Percentiles rank a stretch among this genome's conserved stretches.
Conservation (phyloP, 1,284 basidiomycete species). For the Sphaerobolus stellatus region DNA sequence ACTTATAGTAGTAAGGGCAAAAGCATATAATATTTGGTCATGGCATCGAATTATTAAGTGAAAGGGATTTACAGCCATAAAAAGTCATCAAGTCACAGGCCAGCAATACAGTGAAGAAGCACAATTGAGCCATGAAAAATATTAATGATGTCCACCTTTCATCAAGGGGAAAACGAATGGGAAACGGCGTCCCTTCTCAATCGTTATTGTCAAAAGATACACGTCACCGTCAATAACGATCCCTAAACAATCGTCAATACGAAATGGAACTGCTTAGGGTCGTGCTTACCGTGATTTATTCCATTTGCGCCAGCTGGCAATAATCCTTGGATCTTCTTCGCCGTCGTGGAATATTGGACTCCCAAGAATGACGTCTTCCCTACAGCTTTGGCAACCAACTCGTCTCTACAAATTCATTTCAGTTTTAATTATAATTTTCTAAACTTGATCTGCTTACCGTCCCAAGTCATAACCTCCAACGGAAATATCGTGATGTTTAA, state of each 20-base stretch:
- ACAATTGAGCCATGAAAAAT: no score
- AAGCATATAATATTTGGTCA: no score
- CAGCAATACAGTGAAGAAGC: no score
- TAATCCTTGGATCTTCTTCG: conserved; percentile 48
- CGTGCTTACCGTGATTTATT: conserved; percentile 42
- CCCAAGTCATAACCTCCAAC: conserved; percentile 36
- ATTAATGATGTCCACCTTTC: no score
- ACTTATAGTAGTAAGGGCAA: no score
- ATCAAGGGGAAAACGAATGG: no score
- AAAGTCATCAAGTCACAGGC: no score
- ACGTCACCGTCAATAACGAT: conserved; percentile 51
- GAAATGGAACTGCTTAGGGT: not conserved
- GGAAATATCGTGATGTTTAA: conserved; percentile 48
- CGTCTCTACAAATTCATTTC: conserved; percentile 8
- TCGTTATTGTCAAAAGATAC: conserved; percentile 45
- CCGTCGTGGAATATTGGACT: conserved; percentile 37
- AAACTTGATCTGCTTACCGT: conserved; percentile 12
- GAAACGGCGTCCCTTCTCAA: no score
- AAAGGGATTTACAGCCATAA: no score
- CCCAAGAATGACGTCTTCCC: conserved; percentile 12
- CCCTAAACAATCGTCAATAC: conserved; percentile 23
- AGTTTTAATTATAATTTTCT: not conserved
- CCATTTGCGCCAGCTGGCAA: conserved; percentile 50
- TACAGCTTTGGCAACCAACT: conserved; percentile 14
- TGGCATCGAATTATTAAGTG: no score